Evolutionary conservation across 192 early-diverging fungal species (phyloP).

Genomic region (Backusella mclennaniae): DNA sequence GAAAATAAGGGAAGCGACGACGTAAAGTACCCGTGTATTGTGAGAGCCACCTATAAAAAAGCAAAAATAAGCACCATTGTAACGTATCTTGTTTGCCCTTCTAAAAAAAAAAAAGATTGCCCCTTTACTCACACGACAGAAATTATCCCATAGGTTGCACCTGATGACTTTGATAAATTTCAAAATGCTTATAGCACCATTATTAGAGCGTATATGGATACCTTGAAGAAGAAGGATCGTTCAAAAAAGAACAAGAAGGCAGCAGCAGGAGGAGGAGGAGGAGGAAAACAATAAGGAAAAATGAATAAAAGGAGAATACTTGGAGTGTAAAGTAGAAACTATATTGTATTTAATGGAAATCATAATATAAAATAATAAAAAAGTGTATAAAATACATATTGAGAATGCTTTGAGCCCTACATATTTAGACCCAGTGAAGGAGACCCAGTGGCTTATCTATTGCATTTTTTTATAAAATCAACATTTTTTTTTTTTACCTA

Average conservation of each 20-base stretch:
- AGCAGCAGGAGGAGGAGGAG: background rate
- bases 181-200: constrained; percentile 33
- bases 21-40: constrained; percentile 23
- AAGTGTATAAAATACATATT: no score
- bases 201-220: constrained; percentile 39
- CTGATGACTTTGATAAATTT: constrained; percentile 29
- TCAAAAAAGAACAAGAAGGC: constrained; percentile 29
- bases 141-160: constrained; percentile 18
- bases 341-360: no score
- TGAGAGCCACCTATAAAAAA: constrained; percentile 27
- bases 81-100: background rate
- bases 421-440: background rate
- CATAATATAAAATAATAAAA: no score
- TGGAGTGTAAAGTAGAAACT: no score
- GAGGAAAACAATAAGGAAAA: background rate
- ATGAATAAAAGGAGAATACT: background rate
- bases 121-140: background rate
- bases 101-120: background rate
- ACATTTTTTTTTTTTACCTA: background rate
- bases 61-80: constrained; percentile 34
- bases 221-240: constrained; percentile 35
- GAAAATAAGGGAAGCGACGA: background rate
- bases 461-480: background rate
- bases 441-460: background rate
- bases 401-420: background rate